phyloP scores from a whole-genome alignment of 2,329 filamentous ascomycete genomes.

The Fonsecaea multimorphosa region DNA sequence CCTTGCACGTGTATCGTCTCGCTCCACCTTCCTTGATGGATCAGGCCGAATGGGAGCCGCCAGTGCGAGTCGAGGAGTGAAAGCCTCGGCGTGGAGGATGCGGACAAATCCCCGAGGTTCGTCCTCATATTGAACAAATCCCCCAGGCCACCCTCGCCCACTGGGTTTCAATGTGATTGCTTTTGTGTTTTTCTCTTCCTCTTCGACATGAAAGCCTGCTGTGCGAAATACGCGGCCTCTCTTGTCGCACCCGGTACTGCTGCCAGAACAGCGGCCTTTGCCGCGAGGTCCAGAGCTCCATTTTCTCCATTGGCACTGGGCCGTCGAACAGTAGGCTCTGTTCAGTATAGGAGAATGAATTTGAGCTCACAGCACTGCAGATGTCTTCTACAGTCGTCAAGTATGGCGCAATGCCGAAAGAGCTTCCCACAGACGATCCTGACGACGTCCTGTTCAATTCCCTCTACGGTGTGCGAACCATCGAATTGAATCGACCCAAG shows the following conservation, averaged over 20 bases:
- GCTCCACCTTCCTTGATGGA: slow-evolving; percentile 3
- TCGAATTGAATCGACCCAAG: slow-evolving; percentile 90
- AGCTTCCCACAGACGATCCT: slow-evolving; percentile 71
- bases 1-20: slow-evolving; percentile 16
- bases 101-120: slow-evolving; percentile 18
- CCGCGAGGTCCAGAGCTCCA: slow-evolving; percentile 23
- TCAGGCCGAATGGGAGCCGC: too few species aligned
- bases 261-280: slow-evolving; percentile 19
- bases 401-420: slow-evolving; percentile 49
- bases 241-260: slow-evolving; percentile 29
- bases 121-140: slow-evolving; percentile 15
- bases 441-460: slow-evolving; percentile 94
- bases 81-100: slow-evolving; percentile 4
- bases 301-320: slow-evolving; percentile 16
- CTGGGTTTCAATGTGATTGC: slow-evolving; percentile 7
- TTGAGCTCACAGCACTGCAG: slow-evolving; percentile 42
- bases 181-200: slow-evolving; percentile 11
- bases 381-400: slow-evolving; percentile 47
- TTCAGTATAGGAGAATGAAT: neutral
- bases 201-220: slow-evolving; percentile 39
- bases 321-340: slow-evolving; percentile 27
- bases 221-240: slow-evolving; percentile 36
- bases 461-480: slow-evolving; percentile 84
- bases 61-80: too few species aligned
- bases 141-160: neutral